Conservation (phyloP, 495 filamentous ascomycete species). For the Lichenothelia convexa region DNA sequence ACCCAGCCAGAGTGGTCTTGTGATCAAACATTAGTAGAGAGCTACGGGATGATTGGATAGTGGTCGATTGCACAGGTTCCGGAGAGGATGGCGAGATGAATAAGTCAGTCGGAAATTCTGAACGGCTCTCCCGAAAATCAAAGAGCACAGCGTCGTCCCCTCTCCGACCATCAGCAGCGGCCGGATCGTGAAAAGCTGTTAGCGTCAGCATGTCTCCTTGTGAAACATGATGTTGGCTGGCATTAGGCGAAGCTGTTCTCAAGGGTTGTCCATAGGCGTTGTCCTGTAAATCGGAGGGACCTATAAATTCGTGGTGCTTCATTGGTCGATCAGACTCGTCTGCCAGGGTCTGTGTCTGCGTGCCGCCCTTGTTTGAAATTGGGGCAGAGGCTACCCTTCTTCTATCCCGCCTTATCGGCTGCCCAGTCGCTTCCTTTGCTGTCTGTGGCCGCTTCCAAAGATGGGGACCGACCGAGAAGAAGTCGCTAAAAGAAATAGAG, state of each 20-base stretch:
- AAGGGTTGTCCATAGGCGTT: too few relatives aligned
- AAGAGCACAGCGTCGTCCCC: background rate
- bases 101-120: too few relatives aligned
- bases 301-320: slow-evolving; percentile 19
- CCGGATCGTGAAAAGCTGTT: background rate
- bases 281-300: too few relatives aligned
- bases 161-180: background rate
- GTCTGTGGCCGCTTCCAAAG: slow-evolving; percentile 15
- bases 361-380: slow-evolving; percentile 13
- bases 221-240: too few relatives aligned
- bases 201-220: background rate
- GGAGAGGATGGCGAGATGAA: background rate
- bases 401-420: slow-evolving; percentile 9
- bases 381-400: slow-evolving; percentile 15
- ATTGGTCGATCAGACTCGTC: slow-evolving; percentile 11
- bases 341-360: slow-evolving; percentile 9
- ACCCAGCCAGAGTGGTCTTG: slow-evolving; percentile 64
- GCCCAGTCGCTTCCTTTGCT: slow-evolving; percentile 8
- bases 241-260: too few relatives aligned
- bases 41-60: slow-evolving; percentile 13
- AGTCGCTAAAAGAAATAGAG: slow-evolving; percentile 23
- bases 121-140: too few relatives aligned
- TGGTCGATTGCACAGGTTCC: slow-evolving; percentile 10
- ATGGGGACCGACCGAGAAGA: slow-evolving; percentile 14
- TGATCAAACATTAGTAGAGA: slow-evolving; percentile 43